A percentile compares a stretch with the other conserved stretches of the same genome.
phyloP scores from a whole-genome alignment of 2,329 filamentous ascomycete species.

The Biscogniauxia sp. region DNA sequence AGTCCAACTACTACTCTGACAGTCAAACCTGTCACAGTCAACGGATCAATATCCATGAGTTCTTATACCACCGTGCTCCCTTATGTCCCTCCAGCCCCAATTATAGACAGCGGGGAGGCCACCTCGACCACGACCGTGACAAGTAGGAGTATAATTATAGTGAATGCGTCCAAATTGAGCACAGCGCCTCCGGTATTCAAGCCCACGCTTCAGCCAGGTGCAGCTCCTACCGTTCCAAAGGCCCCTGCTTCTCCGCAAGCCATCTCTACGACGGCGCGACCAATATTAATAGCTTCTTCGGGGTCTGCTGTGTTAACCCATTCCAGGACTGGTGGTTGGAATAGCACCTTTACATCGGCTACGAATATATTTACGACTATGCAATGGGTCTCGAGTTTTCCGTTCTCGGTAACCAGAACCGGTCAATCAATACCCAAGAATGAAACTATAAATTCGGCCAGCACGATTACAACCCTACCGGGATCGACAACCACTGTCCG shows the following conservation, averaged over 20 bases:
- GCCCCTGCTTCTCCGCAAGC: neutral
- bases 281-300: neutral
- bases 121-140: slow-evolving; percentile 1
- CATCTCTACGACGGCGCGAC: neutral
- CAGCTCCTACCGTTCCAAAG: neutral
- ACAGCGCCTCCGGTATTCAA: neutral
- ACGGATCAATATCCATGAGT: slow-evolving; percentile 1
- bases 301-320: neutral
- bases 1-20: neutral
- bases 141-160: neutral
- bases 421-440: neutral
- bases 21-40: slow-evolving; percentile 2
- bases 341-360: neutral
- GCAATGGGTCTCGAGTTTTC: neutral
- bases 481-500: neutral
- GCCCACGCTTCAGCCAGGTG: neutral
- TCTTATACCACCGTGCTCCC: neutral
- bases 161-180: neutral
- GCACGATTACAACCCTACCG: neutral
- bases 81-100: neutral
- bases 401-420: neutral
- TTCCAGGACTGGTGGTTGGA: neutral
- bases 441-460: neutral
- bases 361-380: neutral
- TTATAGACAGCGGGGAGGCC: neutral